Conservation (phyloP, 2,329 filamentous ascomycete genomes). For the Chaetomium sp. region DNA sequence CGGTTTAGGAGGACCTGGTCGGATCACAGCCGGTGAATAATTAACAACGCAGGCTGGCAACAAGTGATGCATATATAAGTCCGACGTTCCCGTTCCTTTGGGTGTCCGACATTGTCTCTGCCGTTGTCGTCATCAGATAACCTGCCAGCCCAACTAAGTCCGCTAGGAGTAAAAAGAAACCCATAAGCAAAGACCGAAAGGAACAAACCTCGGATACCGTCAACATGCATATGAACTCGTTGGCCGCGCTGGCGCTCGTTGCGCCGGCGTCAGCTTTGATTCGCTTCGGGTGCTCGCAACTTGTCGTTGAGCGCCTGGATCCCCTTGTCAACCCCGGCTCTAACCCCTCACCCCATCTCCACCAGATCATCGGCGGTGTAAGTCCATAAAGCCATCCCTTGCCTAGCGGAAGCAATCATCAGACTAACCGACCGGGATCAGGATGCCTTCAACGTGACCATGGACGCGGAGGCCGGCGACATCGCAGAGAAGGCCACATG, state of each 20-base stretch:
- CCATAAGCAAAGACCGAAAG: background rate
- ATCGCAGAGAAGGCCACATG: conserved; percentile 36
- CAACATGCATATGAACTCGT: conserved; percentile 30
- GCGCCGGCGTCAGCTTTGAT: conserved; percentile 32
- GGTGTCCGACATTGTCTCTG: background rate
- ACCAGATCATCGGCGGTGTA: conserved; percentile 35
- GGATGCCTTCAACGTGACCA: conserved; percentile 46
- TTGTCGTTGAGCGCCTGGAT: conserved; percentile 33
- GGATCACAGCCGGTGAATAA: too few relatives aligned
- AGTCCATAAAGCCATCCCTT: background rate
- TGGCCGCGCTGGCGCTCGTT: conserved; percentile 29
- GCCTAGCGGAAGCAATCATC: too few relatives aligned
- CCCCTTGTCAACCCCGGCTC: conserved; percentile 33
- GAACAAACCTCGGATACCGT: background rate
- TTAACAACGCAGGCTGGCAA: background rate
- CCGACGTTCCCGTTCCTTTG: background rate
- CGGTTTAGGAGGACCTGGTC: background rate
- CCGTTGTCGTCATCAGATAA: background rate
- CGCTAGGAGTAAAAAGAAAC: background rate
- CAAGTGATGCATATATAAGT: background rate
- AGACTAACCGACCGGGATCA: background rate
- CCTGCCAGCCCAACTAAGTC: background rate
- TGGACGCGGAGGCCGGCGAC: conserved; percentile 38
- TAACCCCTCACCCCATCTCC: conserved; percentile 34
- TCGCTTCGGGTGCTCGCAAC: conserved; percentile 34